Percentiles rank a stretch among this genome's conserved stretches.
Evolutionary conservation across 164 flowering plant species (phyloP).

Genomic region (Kingdonia uniflora): DNA sequence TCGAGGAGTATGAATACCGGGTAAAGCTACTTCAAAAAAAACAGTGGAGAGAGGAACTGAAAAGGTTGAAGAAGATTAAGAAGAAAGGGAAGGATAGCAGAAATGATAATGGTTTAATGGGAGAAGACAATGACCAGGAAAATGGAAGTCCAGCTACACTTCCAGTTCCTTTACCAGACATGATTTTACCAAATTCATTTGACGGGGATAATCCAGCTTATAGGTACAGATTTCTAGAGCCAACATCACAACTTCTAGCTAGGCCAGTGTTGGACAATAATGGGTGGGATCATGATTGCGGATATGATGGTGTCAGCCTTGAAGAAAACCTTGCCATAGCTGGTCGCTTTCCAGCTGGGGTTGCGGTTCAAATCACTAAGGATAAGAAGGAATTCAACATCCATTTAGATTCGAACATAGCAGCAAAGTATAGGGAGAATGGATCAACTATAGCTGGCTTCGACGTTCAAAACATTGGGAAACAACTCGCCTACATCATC

Average conservation of each 20-base stretch:
- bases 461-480: constrained; percentile 79
- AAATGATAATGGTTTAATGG: constrained; percentile 23
- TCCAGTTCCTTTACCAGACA: constrained; percentile 83
- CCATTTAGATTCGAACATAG: constrained; percentile 75
- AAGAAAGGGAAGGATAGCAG: constrained; percentile 39
- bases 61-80: constrained; percentile 64
- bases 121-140: constrained; percentile 57
- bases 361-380: constrained; percentile 68
- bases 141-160: constrained; percentile 66
- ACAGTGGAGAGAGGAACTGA: constrained; percentile 84
- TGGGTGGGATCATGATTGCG: constrained; percentile 98
- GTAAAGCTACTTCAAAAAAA: constrained; percentile 93
- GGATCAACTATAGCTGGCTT: constrained; percentile 79
- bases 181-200: constrained; percentile 82
- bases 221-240: constrained; percentile 79
- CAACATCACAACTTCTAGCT: constrained; percentile 74
- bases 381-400: constrained; percentile 91
- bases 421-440: constrained; percentile 71
- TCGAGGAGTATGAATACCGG: constrained; percentile 90
- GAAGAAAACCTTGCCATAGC: constrained; percentile 63
- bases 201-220: constrained; percentile 78
- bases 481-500: constrained; percentile 68
- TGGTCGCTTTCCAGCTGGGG: constrained; percentile 46
- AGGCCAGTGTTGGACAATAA: constrained; percentile 88
- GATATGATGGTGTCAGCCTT: constrained; percentile 86